Conservation (phyloP, 176 grass and related monocot species). For the Metroxylon sagu region DNA sequence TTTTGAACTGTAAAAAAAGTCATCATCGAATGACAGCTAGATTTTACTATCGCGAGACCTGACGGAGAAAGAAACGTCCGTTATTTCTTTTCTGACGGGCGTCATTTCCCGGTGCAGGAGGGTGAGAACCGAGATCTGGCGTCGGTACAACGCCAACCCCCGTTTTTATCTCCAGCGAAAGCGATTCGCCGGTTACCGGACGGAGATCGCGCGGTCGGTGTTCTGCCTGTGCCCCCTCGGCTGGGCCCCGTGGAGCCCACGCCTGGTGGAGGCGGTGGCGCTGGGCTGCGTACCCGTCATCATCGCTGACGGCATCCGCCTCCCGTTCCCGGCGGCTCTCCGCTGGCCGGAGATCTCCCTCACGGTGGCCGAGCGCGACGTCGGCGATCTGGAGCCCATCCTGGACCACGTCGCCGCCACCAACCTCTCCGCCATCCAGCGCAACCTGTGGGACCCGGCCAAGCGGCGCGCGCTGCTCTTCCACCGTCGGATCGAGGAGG, state of each 20-base stretch:
- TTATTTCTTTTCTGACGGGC: background rate
- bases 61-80: no score
- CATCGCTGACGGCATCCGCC: slow-evolving; percentile 66
- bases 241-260: slow-evolving; percentile 93
- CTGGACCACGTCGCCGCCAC: slow-evolving; percentile 67
- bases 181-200: slow-evolving; percentile 41
- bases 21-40: no score
- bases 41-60: no score
- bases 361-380: slow-evolving; percentile 53
- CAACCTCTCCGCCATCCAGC: slow-evolving; percentile 64
- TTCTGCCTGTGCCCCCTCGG: slow-evolving; percentile 90
- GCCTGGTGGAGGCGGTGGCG: slow-evolving; percentile 79
- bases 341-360: slow-evolving; percentile 75
- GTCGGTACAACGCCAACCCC: slow-evolving; percentile 37
- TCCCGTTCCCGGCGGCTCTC: slow-evolving; percentile 54
- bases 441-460: slow-evolving; percentile 77
- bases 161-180: slow-evolving; percentile 80
- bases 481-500: slow-evolving; percentile 36
- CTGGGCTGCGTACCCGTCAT: slow-evolving; percentile 76
- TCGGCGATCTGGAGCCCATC: slow-evolving; percentile 49
- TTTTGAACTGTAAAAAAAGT: no score
- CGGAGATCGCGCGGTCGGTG: slow-evolving; percentile 68
- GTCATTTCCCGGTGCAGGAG: slow-evolving; percentile 29
- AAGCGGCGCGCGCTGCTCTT: slow-evolving; percentile 58
- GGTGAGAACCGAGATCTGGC: slow-evolving; percentile 67